phyloP scores from a whole-genome alignment of 352 stramenopile species.

The Pythium sukuiense region DNA sequence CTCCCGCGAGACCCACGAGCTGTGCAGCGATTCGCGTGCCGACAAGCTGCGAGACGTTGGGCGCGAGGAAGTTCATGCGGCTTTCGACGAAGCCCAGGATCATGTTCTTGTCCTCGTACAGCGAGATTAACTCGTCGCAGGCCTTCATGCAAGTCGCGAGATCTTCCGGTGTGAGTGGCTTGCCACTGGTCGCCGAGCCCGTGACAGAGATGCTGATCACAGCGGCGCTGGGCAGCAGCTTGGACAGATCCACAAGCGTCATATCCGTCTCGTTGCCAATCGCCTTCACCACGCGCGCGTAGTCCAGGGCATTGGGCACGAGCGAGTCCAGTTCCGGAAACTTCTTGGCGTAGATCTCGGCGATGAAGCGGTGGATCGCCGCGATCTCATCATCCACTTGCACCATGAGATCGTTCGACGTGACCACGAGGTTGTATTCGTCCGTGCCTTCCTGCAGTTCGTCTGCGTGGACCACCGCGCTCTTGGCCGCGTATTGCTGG shows the following conservation, averaged over 20 bases:
- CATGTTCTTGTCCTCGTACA: constrained; percentile 83
- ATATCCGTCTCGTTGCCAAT: constrained; percentile 95
- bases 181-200: constrained; percentile 89
- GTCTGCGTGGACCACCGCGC: constrained; percentile 31
- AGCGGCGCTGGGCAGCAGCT: constrained; percentile 89
- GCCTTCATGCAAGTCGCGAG: constrained; percentile 74
- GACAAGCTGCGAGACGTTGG: constrained; percentile 93
- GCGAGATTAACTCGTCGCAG: constrained; percentile 87
- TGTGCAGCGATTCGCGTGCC: constrained; percentile 93
- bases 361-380: constrained; percentile 89
- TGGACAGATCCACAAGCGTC: constrained; percentile 88
- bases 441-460: constrained; percentile 57
- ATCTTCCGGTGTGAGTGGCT: constrained; percentile 67
- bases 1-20: constrained; percentile 94
- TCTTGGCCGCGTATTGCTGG: constrained; percentile 46
- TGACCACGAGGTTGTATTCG: constrained; percentile 87
- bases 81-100: constrained; percentile 92
- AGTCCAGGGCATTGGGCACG: constrained; percentile 91
- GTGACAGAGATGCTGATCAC: constrained; percentile 96
- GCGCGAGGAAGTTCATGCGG: constrained; percentile 92
- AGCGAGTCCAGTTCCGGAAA: constrained; percentile 96
- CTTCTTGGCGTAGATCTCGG: constrained; percentile 91
- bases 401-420: constrained; percentile 92
- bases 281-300: constrained; percentile 89
- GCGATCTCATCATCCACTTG: constrained; percentile 94